Percentiles rank a stretch among this genome's conserved stretches.
Conservation (phyloP, 208 protist genomes). For the Leishmania aethiopica region DNA sequence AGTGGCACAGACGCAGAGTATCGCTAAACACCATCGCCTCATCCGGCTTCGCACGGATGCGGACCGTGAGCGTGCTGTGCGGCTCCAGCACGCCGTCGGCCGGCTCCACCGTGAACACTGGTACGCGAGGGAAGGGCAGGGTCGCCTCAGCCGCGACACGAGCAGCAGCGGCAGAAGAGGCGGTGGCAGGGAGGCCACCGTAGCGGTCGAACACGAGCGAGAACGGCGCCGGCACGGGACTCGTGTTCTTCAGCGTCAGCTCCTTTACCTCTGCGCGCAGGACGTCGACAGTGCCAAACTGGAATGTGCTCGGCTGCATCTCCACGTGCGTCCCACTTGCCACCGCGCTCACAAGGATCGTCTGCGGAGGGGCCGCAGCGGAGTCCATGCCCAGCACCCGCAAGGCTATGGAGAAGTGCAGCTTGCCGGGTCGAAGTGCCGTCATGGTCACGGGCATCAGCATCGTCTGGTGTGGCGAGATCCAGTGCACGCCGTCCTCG, state of each 20-base stretch:
- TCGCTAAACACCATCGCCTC: slow-evolving; percentile 89
- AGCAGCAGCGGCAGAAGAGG: neutral
- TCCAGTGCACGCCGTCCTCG: slow-evolving; percentile 29
- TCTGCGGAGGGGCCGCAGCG: slow-evolving; percentile 35
- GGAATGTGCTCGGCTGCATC: slow-evolving; percentile 47
- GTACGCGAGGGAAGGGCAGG: slow-evolving; percentile 24
- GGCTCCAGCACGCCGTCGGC: slow-evolving; percentile 63
- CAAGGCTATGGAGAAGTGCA: slow-evolving; percentile 85
- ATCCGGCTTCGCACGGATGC: slow-evolving; percentile 80
- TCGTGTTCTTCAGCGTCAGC: slow-evolving; percentile 81
- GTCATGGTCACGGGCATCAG: slow-evolving; percentile 81
- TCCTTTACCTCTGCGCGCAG: slow-evolving; percentile 46
- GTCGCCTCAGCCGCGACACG: neutral
- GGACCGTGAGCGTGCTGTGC: slow-evolving; percentile 51
- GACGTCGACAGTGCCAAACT: slow-evolving; percentile 78
- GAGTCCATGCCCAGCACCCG: slow-evolving; percentile 68
- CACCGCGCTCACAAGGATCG: slow-evolving; percentile 68
- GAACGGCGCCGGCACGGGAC: slow-evolving; percentile 76
- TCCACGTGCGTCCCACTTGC: slow-evolving; percentile 81
- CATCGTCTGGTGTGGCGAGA: slow-evolving; percentile 42
- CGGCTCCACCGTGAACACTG: slow-evolving; percentile 50
- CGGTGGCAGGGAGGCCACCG: neutral
- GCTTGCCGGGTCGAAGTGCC: slow-evolving; percentile 70
- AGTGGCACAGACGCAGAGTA: slow-evolving; percentile 60
- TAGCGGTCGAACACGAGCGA: slow-evolving; percentile 32